Base-by-base conservation (phyloP, 163 green algal genomes). In the Scenedesmus sp. region DNA sequence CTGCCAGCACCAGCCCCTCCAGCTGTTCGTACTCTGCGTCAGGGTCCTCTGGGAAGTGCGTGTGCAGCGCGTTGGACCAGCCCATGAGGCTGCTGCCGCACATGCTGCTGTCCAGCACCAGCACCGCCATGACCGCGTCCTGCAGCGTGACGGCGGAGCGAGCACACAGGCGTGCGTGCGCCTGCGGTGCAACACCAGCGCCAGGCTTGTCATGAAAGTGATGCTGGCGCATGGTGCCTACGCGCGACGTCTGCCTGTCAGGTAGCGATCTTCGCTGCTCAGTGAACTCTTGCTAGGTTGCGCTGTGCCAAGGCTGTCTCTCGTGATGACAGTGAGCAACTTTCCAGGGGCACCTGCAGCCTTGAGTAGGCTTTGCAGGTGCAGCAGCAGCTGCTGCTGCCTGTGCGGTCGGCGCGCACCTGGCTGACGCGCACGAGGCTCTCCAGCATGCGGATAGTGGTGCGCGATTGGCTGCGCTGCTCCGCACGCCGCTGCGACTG, bases 391-490 rank as follows among this genome's bases (percentile, higher is more conserved):
- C 46, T 56, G 46, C 46, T 56, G 46, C 46, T 56, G 46, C 46
- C 65, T 20, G 24, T 22, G 35, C 83, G 53, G 7, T 5, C 44
- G 16, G 49, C 18, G 22, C 94, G 26, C 35, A 96, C 96, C 94
- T 98, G 97, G 2, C 97, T 93, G 3, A 99, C 53, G 40, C 97
- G 94, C 35, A 99, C 94, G 12, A 99, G 92, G 83, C 92, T 96
- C 93, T 99, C 97, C 40, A 99, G 95, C 94, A 98, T 95, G 18
- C 97, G 94, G 7, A 99, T 94, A 1, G 97, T 99, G 33, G 95
- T 98, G 22, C 96, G 91, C 68, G 65, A 78, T 42, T 86, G 89
- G 42, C 85, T 89, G 56, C 93, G 91, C 37, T 94, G 85, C 68
- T 94, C 92, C 2, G 53, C 72, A 20, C 91, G 80, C 24, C 95